Base-by-base conservation (phyloP, 2,329 filamentous ascomycete species). In the Aspergillus sp. region DNA sequence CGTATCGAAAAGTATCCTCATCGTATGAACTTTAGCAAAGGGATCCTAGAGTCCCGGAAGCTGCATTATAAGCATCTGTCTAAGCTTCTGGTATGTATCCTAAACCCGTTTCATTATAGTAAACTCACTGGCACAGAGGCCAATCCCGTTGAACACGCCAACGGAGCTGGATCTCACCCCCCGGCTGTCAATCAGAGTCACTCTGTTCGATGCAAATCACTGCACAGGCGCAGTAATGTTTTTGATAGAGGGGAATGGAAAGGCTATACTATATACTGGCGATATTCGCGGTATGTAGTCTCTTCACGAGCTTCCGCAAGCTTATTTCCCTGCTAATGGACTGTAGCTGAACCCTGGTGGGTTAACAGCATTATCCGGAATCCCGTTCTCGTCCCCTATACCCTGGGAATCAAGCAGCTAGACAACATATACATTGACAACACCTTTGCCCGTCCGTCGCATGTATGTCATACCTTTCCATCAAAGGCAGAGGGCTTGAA, bases 221-320 rank as follows among this genome's bases (percentile, higher is more conserved):
- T 98, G 94, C 68, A 84, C 89, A 0, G 93, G 94, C 0, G 88
- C 92, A 17, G 91, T 95, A 17, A 96, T 96, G 92, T 97, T 97
- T 71, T 80, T 97, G 17, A 89, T 97, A 27, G 91, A 97, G 76
- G 87, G 86, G 2, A 76, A 85, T 56, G 83, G 82, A 0, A 90
- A 87, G 62, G 88, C 92, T 0, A 83, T 96, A 1, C 78, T 97
- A 0, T 98, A 97, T 70, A 96, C 93, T 0, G 93, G 93, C 5
- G 94, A 97, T 69, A 88, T 96, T 42, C 85, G 94, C 65, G 88
- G 80, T 81, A 51, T 52, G 62, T 49, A 15, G 54, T 7, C 17
- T 23, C 6, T 41, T 39, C n/a, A 15, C 55, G 6, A 23, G 19
- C 27, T 30, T 25, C 19, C 58, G 23, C 10, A 10, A 38, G 7